Percentiles rank a stretch among this genome's conserved stretches.
Evolutionary conservation across 176 grass and related monocot species (phyloP).

Genomic region (Zea luxurians): DNA sequence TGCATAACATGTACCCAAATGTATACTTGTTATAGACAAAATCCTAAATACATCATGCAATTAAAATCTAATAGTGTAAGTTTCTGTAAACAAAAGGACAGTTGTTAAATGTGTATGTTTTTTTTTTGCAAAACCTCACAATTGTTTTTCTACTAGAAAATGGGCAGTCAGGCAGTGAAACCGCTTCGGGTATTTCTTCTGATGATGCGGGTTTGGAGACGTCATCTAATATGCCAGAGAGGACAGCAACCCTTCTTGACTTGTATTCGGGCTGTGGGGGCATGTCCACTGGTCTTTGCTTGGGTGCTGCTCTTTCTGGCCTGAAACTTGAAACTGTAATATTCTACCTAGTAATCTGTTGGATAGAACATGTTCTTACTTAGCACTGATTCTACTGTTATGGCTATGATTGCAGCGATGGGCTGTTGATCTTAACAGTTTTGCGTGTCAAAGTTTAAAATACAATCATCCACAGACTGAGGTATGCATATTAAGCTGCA

Average conservation of each 20-base stretch:
- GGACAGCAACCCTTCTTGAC: conserved; percentile 55
- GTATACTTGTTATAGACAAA: no score
- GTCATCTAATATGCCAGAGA: conserved; percentile 24
- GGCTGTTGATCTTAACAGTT: conserved; percentile 74
- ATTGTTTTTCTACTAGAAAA: conserved; percentile 38
- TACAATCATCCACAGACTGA: conserved; percentile 78
- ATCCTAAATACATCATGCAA: no score
- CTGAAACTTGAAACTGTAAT: conserved; percentile 70
- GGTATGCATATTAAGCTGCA: conserved; percentile 30
- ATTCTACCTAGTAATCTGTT: not conserved
- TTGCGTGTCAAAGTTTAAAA: conserved; percentile 72
- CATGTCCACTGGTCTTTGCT: conserved; percentile 85
- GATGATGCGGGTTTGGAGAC: conserved; percentile 44
- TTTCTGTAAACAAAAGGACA: no score
- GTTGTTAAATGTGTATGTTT: no score
- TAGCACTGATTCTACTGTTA: not conserved
- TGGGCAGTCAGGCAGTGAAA: conserved; percentile 28
- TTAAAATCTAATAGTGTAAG: no score
- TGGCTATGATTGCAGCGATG: conserved; percentile 43
- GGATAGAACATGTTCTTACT: no score
- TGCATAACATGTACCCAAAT: no score
- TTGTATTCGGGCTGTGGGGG: conserved; percentile 90
- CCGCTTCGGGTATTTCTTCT: conserved; percentile 59
- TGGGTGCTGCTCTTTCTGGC: conserved; percentile 60
- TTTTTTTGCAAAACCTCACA: not conserved